These are phyloP conservation scores for Madurella mycetomatis DNA, from an alignment of 2,329 filamentous ascomycete genomes.

Conservation along the genomic window DNA sequence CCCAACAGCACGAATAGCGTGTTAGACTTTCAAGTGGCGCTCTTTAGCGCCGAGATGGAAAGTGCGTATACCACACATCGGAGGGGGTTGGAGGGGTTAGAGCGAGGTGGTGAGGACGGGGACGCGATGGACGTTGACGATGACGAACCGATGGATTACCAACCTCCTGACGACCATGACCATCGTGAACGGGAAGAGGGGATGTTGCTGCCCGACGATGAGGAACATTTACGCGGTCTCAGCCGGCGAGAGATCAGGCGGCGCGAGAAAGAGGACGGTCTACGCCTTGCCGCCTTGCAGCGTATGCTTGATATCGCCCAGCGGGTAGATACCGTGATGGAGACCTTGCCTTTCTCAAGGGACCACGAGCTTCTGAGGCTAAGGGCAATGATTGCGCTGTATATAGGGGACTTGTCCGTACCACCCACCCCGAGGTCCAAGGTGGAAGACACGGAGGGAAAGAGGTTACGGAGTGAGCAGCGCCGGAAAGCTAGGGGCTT, in stretches of 20 bases:
- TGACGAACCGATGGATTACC: constrained; percentile 13
- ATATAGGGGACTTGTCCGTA: constrained; percentile 64
- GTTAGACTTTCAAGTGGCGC: constrained; percentile 73
- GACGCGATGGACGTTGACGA: constrained; percentile 20
- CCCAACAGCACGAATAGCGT: constrained; percentile 56
- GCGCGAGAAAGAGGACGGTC: constrained; percentile 34
- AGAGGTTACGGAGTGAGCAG: constrained; percentile 35
- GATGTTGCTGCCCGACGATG: constrained; percentile 11
- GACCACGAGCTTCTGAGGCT: constrained; percentile 64
- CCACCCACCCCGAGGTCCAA: constrained; percentile 33
- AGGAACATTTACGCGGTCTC: background rate
- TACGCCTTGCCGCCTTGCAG: constrained; percentile 49
- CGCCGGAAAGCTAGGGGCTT: constrained; percentile 31
- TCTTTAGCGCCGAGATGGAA: constrained; percentile 79
- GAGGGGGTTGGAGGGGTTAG: constrained; percentile 38
- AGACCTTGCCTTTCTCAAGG: constrained; percentile 65
- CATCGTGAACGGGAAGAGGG: constrained; percentile 16
- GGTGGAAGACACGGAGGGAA: constrained; percentile 31
- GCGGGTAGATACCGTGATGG: constrained; percentile 67
- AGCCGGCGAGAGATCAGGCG: constrained; percentile 23
- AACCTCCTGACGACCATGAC: constrained; percentile 11
- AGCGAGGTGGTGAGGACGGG: constrained; percentile 22
- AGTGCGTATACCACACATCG: constrained; percentile 60
- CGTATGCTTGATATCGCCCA: constrained; percentile 59
- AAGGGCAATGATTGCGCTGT: constrained; percentile 69